Evolutionary conservation across 1,284 basidiomycete genomes (phyloP), one percentile per base, ranked within the genome.

Genomic region (Trichosporon coremiiforme): DNA sequence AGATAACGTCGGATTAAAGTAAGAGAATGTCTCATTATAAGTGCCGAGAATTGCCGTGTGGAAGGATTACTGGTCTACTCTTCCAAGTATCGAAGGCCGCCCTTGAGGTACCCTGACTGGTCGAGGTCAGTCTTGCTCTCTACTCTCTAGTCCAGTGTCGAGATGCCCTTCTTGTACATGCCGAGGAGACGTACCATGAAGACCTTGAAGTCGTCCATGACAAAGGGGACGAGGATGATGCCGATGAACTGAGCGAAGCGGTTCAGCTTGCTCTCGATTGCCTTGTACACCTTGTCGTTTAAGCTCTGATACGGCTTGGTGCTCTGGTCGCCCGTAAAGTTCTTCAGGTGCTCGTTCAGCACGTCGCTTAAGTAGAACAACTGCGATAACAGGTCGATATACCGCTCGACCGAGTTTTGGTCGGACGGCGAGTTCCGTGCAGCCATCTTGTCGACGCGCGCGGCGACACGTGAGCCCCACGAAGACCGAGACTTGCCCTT

Each of bases 191-290:
- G 95, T 85, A 98, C 95, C 75, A 98, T 86, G 69, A 98, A 85
- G 76, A 85, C 75, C 62, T 79, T 85, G 12, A 86, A 70, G 70
- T 88, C 87, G 64, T 91, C 90, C 77, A 98, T 88, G 73, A 98
- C 92, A 82, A 97, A 97, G 9, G 92, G 92, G 68, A 97, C 86
- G 60, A 99, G 88, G 68, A 97, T 93, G 55, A 87, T 90, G 6
- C 91, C 91, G 75, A 97, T 94, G 82, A 98, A 98, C 76, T 98
- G 93, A 17, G 93, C 93, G 7, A 89, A 87, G 70, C 91, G 89
- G 75, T 87, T 89, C 68, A 98, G 86, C 77, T 90, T 90, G 73
- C 86, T 84, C 79, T 96, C 93, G 67, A 93, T 87, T 10, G 87
- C 86, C 38, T 80, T 77, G 69, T 90, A 89, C 68, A 90, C 79